Evolutionary conservation across 23 red algal genomes (phyloP), one percentile per base, ranked within the genome.

Genomic region (Pyropia yezoensis): DNA sequence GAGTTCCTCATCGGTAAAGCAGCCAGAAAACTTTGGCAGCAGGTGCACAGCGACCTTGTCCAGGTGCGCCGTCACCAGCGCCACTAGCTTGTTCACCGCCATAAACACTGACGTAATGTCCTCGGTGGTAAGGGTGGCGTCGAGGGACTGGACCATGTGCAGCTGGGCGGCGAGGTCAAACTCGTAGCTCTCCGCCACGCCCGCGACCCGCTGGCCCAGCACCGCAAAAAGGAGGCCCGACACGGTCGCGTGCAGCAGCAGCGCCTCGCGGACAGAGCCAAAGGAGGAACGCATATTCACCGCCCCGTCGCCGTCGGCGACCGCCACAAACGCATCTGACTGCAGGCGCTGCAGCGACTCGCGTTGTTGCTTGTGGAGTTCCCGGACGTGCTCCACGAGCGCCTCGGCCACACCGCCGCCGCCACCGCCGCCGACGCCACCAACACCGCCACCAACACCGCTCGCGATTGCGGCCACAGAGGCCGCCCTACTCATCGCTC

Each of bases 41-140:
- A 77, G 60, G 63, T 77, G 73, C 73, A 21, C 61, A 3, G 52
- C 73, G 7, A 57, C 73, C 61, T 77, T 77, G 9, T 77, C 54
- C 60, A 77, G 20, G 56, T 77, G 73, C 33, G 17, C 28, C 62
- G 20, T 16, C 27, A 54, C 33, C 29, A 51, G 32, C 23, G 73
- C 73, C 19, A 34, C 39, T 8, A 77, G 57, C 9, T 52, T 53
- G 9, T 33, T 24, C 11, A 77, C 52, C 14, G 16, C 16, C n/a
- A 77, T 12, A 67, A 77, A 77, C 57, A 77, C 33, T 0, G 52
- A 45, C 33, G 60, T 51, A 3, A 52, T 52, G 30, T 77, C 19
- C 23, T 50, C n/a, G 2, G 58, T 9, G 6, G 18, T 66, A 7
- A 66, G 19, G 7, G 63, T 66, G 6, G 47, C 21, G 19, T 66